A percentile compares a stretch with the other conserved stretches of the same genome.
Evolutionary conservation across 345 rosid species (phyloP).

Genomic region (Psidium guajava): DNA sequence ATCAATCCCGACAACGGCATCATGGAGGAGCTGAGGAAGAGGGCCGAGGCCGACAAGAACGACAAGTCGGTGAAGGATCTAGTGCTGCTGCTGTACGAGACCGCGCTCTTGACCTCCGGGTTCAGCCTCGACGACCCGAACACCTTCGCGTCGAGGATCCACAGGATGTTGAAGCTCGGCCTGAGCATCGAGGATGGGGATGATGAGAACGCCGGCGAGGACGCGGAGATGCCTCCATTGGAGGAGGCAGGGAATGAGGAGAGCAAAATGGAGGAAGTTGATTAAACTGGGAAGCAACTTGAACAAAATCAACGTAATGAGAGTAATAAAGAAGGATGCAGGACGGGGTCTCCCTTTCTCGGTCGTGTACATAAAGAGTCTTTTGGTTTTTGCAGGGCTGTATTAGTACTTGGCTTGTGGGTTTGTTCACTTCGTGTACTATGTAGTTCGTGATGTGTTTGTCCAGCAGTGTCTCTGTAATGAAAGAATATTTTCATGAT

Average conservation of each 20-base stretch:
- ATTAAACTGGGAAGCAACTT: neutral
- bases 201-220: constrained; percentile 15
- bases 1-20: constrained; percentile 44
- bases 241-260: constrained; percentile 42
- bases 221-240: constrained; percentile 26
- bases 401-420: neutral
- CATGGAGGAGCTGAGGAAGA: constrained; percentile 46
- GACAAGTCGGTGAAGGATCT: constrained; percentile 52
- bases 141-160: constrained; percentile 37
- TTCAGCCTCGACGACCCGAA: constrained; percentile 50
- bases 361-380: neutral
- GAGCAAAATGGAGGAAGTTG: constrained; percentile 57
- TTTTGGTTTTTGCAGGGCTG: neutral
- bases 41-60: constrained; percentile 41
- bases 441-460: neutral
- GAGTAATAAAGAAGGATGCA: neutral
- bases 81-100: constrained; percentile 34
- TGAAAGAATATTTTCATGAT: neutral
- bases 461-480: neutral
- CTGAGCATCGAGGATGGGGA: constrained; percentile 28
- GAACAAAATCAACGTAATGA: neutral
- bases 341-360: neutral
- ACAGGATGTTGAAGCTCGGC: constrained; percentile 47
- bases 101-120: constrained; percentile 45
- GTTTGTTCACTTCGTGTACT: neutral